Evolutionary conservation across 2,329 filamentous ascomycete species (phyloP).

Genomic region (Zarea fungicola): DNA sequence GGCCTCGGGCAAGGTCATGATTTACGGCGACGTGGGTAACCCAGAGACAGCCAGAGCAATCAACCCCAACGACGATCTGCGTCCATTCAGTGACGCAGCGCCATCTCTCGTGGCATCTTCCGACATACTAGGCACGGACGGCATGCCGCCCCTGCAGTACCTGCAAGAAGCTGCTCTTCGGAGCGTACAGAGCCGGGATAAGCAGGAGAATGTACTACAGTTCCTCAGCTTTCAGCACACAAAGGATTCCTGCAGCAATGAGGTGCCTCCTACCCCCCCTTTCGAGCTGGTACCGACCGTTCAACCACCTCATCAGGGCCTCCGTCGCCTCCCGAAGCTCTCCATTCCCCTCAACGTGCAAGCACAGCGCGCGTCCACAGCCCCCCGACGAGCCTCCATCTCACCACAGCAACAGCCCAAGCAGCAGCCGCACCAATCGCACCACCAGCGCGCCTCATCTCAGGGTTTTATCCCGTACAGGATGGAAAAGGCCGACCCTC

Average conservation of each 20-base stretch:
- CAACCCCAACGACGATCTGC: slow-evolving; percentile 47
- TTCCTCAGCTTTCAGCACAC: slow-evolving; percentile 80
- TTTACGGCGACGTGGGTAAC: slow-evolving; percentile 76
- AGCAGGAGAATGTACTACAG: slow-evolving; percentile 88
- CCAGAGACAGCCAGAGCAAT: slow-evolving; percentile 56
- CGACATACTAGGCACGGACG: slow-evolving; percentile 72
- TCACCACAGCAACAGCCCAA: slow-evolving; percentile 17
- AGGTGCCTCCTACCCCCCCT: slow-evolving; percentile 64
- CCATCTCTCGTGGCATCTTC: slow-evolving; percentile 88
- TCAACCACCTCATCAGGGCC: slow-evolving; percentile 41
- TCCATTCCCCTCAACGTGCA: slow-evolving; percentile 46
- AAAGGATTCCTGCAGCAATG: slow-evolving; percentile 33
- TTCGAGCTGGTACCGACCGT: slow-evolving; percentile 54
- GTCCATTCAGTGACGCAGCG: slow-evolving; percentile 68
- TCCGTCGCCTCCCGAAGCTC: slow-evolving; percentile 57
- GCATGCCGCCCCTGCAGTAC: slow-evolving; percentile 57
- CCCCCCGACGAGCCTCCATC: slow-evolving; percentile 21
- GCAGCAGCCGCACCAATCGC: slow-evolving; percentile 1
- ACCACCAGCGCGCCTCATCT: slow-evolving; percentile 3
- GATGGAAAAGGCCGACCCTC: slow-evolving; percentile 46
- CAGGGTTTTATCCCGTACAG: slow-evolving; percentile 42
- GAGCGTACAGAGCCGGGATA: slow-evolving; percentile 66
- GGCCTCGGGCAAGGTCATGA: slow-evolving; percentile 63
- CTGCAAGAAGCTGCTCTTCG: slow-evolving; percentile 71
- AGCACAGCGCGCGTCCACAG: slow-evolving; percentile 22